A percentile compares a stretch with the other conserved stretches of the same genome.
These are phyloP conservation scores for Podila epigama DNA, from an alignment of 192 early-diverging fungal genomes.

Conservation along the genomic window DNA sequence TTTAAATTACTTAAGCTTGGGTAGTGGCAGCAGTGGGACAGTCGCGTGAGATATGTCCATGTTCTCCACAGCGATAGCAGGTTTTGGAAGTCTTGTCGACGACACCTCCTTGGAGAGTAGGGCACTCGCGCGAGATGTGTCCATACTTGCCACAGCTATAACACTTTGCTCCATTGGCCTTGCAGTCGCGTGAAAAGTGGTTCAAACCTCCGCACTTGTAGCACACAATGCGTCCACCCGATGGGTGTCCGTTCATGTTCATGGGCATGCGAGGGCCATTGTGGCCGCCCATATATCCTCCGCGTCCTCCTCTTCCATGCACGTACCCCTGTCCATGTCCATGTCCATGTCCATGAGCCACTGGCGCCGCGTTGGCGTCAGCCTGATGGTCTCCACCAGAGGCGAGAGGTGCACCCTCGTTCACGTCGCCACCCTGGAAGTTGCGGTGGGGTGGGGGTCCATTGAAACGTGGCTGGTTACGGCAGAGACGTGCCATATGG, in stretches of 20 bases:
- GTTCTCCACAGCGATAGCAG: conserved; percentile 52
- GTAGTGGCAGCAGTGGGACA: conserved; percentile 16
- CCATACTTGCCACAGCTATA: conserved; percentile 63
- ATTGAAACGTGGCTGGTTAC: conserved; percentile 31
- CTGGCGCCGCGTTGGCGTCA: neutral
- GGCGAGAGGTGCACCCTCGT: neutral
- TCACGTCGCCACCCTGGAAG: neutral
- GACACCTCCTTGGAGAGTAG: conserved; percentile 13
- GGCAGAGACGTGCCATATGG: conserved; percentile 60
- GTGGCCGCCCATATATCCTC: conserved; percentile 13
- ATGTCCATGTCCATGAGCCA: neutral
- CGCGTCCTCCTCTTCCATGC: neutral
- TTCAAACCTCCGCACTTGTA: conserved; percentile 63
- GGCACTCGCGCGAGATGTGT: conserved; percentile 31
- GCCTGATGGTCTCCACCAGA: neutral
- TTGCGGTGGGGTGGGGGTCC: conserved; percentile 15
- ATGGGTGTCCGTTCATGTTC: neutral
- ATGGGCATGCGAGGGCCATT: neutral
- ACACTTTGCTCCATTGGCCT: conserved; percentile 60
- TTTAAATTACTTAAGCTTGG: conserved; percentile 8
- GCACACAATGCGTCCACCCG: conserved; percentile 43
- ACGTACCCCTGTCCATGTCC: no score
- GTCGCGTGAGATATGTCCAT: conserved; percentile 51
- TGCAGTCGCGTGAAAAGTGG: conserved; percentile 62
- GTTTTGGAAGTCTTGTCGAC: conserved; percentile 40